These are phyloP conservation scores for Nigrospora osmanthi DNA, from an alignment of 2,329 filamentous ascomycete genomes.

Conservation along the genomic window DNA sequence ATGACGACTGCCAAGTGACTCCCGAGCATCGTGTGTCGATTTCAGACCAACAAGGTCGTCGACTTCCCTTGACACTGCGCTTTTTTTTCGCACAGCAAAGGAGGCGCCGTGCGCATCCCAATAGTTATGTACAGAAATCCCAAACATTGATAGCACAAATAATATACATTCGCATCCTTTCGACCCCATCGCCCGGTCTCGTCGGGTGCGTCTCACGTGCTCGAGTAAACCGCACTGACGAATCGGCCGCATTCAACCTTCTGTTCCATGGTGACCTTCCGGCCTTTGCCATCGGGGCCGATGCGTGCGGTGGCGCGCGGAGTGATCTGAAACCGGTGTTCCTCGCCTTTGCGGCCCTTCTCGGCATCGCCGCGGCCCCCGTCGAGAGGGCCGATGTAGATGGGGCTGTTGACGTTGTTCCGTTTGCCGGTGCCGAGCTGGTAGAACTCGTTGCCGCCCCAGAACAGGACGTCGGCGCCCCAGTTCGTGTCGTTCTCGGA, in stretches of 20 bases:
- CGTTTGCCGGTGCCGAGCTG: conserved; percentile 89
- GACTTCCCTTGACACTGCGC: too few species aligned
- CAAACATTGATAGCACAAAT: too few species aligned
- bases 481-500: conserved; percentile 71
- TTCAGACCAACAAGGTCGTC: too few species aligned
- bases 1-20: too few species aligned
- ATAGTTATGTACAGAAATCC: too few species aligned
- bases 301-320: conserved; percentile 64
- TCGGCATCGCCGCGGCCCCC: conserved; percentile 47
- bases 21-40: too few species aligned
- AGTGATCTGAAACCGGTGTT: conserved; percentile 73
- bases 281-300: conserved; percentile 49
- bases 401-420: conserved; percentile 68
- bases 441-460: conserved; percentile 91
- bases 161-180: too few species aligned
- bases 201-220: conserved; percentile 18
- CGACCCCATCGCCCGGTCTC: too few species aligned
- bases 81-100: too few species aligned
- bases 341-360: conserved; percentile 51
- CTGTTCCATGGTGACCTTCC: conserved; percentile 74
- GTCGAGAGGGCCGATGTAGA: conserved; percentile 73
- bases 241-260: conserved; percentile 78
- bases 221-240: conserved; percentile 77
- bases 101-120: too few species aligned
- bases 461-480: conserved; percentile 84